Evolutionary conservation across 805 yeast species (phyloP), one percentile per base, ranked within the genome.

Genomic region (Nakazawaea siamensis): DNA sequence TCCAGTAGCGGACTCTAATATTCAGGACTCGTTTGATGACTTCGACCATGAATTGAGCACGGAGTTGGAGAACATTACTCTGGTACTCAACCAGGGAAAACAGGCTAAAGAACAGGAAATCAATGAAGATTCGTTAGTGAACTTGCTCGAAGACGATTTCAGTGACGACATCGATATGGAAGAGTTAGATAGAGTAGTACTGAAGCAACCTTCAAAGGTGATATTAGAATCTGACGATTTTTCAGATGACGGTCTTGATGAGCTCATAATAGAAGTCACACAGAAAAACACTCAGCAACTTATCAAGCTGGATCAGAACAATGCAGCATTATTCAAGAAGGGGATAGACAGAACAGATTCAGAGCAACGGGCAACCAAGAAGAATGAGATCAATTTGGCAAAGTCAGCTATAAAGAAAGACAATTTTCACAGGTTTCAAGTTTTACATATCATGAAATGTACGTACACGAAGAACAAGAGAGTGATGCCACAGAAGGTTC

Each of bases 371-470:
- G 12, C 18, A 9, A 13, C 30, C 12, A 26, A 18, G 19, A 31
- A 4, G 7, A 19, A 29, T n/a, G 13, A 18, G 5, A 17, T 19
- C 12, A 37, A 41, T 21, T 26, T 40, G 12, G 67, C 78, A 0
- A 56, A 60, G 28, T 42, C 69, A 15, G 68, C 79, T 5, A 66
- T 64, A n/a, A 42, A 52, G 3, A 60, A 73, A 29, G 51, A 60
- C 0, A 70, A 65, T 26, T 63, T 79, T n/a, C 56, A 57, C 28
- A 48, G 82, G 33, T 74, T 57, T 39, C 69, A 68, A 45, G 66
- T 76, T 4, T 43, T 44, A 9, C 49, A 49, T 1, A 50, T 70
- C 1, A 18, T 57, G 5, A 40, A 49, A 12, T 51, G 54, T 11
- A 43, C 45, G 0, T 72, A 55, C 43, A 58, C 56, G 15, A 39